Evolutionary conservation across 345 rosid genomes (phyloP).

Genomic region (Corchorus olitorius): DNA sequence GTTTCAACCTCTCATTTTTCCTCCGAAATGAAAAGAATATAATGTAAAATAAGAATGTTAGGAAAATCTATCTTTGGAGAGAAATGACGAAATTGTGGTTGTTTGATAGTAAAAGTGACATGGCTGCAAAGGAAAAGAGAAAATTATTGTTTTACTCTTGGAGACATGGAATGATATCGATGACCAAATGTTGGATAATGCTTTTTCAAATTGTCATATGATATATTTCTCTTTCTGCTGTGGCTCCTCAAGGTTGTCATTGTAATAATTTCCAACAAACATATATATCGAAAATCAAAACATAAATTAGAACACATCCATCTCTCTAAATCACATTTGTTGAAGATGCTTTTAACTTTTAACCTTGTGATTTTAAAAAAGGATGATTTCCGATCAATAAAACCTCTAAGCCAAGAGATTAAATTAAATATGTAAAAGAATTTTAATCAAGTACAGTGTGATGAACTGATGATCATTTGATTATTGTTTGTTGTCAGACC

Average conservation of each 20-base stretch:
- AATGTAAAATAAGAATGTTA: too few species aligned
- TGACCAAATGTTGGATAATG: neutral
- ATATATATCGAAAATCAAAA: neutral
- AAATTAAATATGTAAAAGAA: neutral
- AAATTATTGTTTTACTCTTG: neutral
- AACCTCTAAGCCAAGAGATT: neutral
- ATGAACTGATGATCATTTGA: conserved; percentile 2
- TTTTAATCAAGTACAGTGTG: conserved; percentile 12
- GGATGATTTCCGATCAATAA: too few species aligned
- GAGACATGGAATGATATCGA: conserved; percentile 15
- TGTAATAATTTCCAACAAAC: neutral
- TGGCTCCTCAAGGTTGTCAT: neutral
- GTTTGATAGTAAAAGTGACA: neutral
- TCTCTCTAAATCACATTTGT: too few species aligned
- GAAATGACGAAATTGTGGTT: neutral
- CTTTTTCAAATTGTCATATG: neutral
- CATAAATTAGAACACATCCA: neutral
- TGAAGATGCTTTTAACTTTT: too few species aligned
- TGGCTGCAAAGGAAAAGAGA: neutral
- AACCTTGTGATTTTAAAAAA: too few species aligned
- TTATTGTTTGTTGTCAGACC: conserved; percentile 13
- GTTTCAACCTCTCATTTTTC: too few species aligned
- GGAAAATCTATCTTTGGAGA: too few species aligned
- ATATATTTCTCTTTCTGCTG: neutral
- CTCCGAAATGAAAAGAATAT: too few species aligned